Percentiles rank a stretch among this genome's conserved stretches.
phyloP scores from a whole-genome alignment of 164 flowering plant species.

The Saururus chinensis region DNA sequence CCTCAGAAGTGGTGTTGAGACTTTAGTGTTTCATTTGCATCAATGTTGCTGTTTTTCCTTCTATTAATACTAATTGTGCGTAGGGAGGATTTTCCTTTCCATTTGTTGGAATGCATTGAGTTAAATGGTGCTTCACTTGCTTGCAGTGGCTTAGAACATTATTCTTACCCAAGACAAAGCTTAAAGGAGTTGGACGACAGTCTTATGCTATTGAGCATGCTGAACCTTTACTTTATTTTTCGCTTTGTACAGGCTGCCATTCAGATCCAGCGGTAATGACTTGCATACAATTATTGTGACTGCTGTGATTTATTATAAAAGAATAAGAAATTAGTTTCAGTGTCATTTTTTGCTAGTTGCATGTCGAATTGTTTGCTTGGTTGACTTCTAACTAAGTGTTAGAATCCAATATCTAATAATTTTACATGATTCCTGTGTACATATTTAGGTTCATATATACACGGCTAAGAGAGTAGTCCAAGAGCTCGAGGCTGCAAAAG shows the following conservation, averaged over 20 bases:
- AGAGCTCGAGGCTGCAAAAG: conserved; percentile 82
- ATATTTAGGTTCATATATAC: conserved; percentile 47
- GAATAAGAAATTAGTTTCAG: no score
- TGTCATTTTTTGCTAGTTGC: no score
- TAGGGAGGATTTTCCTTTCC: no score
- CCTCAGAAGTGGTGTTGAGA: no score
- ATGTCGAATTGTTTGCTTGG: no score
- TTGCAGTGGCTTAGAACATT: conserved; percentile 76
- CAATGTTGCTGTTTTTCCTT: no score
- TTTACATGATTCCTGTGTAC: background rate
- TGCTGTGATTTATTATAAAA: background rate
- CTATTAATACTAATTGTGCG: no score
- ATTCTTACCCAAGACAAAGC: conserved; percentile 48
- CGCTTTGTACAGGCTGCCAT: conserved; percentile 83
- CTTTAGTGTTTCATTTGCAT: no score
- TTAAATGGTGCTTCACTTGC: background rate
- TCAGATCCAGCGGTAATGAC: conserved; percentile 88
- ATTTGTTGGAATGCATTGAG: no score
- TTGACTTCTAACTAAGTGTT: background rate
- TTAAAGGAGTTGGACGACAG: conserved; percentile 60
- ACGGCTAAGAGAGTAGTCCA: conserved; percentile 66
- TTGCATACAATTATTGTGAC: background rate
- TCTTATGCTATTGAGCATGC: conserved; percentile 59
- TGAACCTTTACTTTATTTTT: conserved; percentile 84
- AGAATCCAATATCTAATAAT: background rate